phyloP scores from a whole-genome alignment of 2,329 filamentous ascomycete species.

The Fusarium devonianum region DNA sequence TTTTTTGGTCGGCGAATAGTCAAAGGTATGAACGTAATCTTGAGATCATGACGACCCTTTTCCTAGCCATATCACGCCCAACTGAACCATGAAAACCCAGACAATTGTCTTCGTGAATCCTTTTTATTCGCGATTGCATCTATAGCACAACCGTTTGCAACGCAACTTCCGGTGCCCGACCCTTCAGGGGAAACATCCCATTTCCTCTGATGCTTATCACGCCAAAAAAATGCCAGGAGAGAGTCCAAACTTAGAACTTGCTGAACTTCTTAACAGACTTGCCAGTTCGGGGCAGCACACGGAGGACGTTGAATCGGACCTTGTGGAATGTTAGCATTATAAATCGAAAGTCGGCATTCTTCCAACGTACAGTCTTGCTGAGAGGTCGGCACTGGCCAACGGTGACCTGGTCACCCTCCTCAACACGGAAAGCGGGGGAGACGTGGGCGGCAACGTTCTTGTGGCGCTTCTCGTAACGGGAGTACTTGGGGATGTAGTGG shows the following conservation, averaged over 20 bases:
- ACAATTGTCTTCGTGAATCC: conserved; percentile 51
- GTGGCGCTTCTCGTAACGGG: conserved; percentile 99
- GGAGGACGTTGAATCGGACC: conserved; percentile 99
- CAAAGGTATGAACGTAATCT: conserved; percentile 44
- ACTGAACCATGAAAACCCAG: conserved; percentile 42
- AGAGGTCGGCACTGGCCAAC: conserved; percentile 99
- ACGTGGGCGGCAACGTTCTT: conserved; percentile 99
- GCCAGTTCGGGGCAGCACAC: conserved; percentile 95
- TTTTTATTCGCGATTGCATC: conserved; percentile 55
- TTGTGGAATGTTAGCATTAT: conserved; percentile 50
- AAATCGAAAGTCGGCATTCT: not conserved
- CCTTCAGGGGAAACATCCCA: conserved; percentile 49
- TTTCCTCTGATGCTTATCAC: conserved; percentile 57
- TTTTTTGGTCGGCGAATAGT: conserved; percentile 37
- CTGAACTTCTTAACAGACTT: conserved; percentile 97
- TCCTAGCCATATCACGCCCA: conserved; percentile 42
- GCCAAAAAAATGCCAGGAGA: conserved; percentile 64
- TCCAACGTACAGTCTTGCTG: conserved; percentile 92
- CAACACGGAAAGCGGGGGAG: conserved; percentile 99
- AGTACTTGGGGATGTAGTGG: conserved; percentile 99
- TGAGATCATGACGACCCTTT: conserved; percentile 42
- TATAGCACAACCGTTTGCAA: conserved; percentile 55
- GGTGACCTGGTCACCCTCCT: conserved; percentile 99
- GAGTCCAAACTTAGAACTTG: conserved; percentile 84
- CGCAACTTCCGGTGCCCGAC: conserved; percentile 52